Evolutionary conservation across 2,329 filamentous ascomycete species (phyloP).

Genomic region (Westerdykella aurantiaca): DNA sequence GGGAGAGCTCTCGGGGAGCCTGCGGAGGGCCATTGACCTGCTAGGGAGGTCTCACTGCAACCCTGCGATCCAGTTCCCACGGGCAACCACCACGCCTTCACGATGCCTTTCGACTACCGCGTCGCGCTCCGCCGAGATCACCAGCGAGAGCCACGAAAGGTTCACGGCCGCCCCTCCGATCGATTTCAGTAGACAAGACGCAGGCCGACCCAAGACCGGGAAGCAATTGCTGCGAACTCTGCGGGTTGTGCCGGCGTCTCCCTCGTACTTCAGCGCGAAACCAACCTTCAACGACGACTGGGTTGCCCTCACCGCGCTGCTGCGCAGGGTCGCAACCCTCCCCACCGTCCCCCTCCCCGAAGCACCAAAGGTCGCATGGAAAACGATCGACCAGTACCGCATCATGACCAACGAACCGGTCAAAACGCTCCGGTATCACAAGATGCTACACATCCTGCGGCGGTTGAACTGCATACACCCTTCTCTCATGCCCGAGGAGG

Average conservation of each 20-base stretch:
- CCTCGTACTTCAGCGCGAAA: conserved; percentile 90
- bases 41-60: conserved; percentile 20
- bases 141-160: conserved; percentile 14
- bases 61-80: conserved; percentile 15
- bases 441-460: conserved; percentile 69
- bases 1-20: conserved; percentile 25
- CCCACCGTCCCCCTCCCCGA: conserved; percentile 62
- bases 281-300: conserved; percentile 82
- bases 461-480: conserved; percentile 82
- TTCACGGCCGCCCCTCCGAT: conserved; percentile 44
- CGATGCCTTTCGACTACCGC: conserved; percentile 32
- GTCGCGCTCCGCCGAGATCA: conserved; percentile 20
- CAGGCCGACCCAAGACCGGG: conserved; percentile 10
- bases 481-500: conserved; percentile 63
- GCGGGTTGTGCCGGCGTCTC: conserved; percentile 74
- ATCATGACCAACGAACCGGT: conserved; percentile 44
- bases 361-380: conserved; percentile 72
- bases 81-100: conserved; percentile 13
- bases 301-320: conserved; percentile 65
- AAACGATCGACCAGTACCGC: conserved; percentile 70
- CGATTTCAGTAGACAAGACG: conserved; percentile 29
- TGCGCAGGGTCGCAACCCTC: conserved; percentile 66
- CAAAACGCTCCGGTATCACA: conserved; percentile 65
- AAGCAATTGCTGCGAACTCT: conserved; percentile 36
- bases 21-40: conserved; percentile 23